phyloP scores from a whole-genome alignment of 1,139 yeast species.

The Geotrichum australiense region DNA sequence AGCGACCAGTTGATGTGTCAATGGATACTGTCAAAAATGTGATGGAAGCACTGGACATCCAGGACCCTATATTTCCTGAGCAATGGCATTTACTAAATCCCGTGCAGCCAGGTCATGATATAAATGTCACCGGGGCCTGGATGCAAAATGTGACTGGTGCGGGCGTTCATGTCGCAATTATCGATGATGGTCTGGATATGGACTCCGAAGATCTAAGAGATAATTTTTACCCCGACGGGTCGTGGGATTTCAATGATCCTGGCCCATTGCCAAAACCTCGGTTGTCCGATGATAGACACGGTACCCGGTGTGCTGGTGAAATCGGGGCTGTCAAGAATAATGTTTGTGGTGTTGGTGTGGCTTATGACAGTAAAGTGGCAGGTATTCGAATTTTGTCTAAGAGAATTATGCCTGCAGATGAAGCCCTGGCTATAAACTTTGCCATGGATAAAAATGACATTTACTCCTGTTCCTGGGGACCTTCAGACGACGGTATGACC shows the following conservation, averaged over 20 bases:
- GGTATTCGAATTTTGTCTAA: slow-evolving; percentile 89
- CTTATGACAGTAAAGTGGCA: slow-evolving; percentile 75
- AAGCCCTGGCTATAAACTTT: slow-evolving; percentile 80
- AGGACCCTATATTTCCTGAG: slow-evolving; percentile 69
- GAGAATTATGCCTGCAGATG: slow-evolving; percentile 73
- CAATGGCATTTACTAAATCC: slow-evolving; percentile 93
- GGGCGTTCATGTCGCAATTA: slow-evolving; percentile 72
- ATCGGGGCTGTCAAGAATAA: slow-evolving; percentile 80
- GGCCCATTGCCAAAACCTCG: slow-evolving; percentile 71
- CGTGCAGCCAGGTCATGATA: slow-evolving; percentile 67
- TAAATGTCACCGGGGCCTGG: slow-evolving; percentile 88
- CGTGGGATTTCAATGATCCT: slow-evolving; percentile 87
- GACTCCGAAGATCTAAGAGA: slow-evolving; percentile 63
- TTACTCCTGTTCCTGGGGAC: slow-evolving; percentile 99
- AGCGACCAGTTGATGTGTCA: slow-evolving; percentile 23
- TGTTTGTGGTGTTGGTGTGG: slow-evolving; percentile 92
- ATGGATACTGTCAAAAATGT: slow-evolving; percentile 22
- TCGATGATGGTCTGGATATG: slow-evolving; percentile 92
- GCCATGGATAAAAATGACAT: slow-evolving; percentile 78
- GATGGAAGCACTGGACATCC: slow-evolving; percentile 48
- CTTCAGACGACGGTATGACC: slow-evolving; percentile 84
- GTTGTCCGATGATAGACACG: slow-evolving; percentile 82
- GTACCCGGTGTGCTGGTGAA: slow-evolving; percentile 98
- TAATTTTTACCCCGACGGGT: slow-evolving; percentile 66
- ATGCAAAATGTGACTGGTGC: slow-evolving; percentile 70